Conservation (phyloP, 2,329 filamentous ascomycete genomes). For the Madurella mycetomatis region DNA sequence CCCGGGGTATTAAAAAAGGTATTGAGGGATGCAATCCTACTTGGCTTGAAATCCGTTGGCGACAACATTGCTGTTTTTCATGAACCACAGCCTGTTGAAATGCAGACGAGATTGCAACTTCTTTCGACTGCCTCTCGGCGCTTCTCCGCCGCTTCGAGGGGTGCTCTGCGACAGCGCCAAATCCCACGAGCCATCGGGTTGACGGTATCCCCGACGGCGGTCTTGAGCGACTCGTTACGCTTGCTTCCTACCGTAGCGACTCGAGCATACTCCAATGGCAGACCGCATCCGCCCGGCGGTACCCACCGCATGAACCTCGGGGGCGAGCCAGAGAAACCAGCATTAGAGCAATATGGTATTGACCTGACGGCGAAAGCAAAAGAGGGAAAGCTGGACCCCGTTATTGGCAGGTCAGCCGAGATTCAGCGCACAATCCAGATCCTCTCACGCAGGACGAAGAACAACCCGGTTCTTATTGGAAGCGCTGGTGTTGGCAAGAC, state of each 20-base stretch:
- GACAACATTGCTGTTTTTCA: neutral
- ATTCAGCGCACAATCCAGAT: constrained; percentile 95
- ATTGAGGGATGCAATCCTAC: neutral
- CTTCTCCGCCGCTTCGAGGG: constrained; percentile 29
- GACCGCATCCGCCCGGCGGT: constrained; percentile 82
- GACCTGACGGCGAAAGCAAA: constrained; percentile 82
- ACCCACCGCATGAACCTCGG: constrained; percentile 92
- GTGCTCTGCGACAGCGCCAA: constrained; percentile 18
- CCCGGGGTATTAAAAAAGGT: neutral
- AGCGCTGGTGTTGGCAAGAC: constrained; percentile 91
- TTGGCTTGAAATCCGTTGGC: constrained; percentile 4
- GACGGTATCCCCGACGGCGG: constrained; percentile 2
- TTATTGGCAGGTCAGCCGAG: constrained; percentile 87
- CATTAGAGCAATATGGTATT: constrained; percentile 84
- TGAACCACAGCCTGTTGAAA: constrained; percentile 19
- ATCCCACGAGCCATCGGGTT: constrained; percentile 14
- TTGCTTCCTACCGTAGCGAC: constrained; percentile 38
- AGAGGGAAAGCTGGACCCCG: constrained; percentile 88
- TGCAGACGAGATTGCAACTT: constrained; percentile 39
- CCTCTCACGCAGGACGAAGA: constrained; percentile 87
- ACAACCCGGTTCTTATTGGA: constrained; percentile 92
- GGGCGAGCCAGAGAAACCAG: constrained; percentile 71
- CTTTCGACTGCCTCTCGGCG: constrained; percentile 32
- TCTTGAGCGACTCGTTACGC: constrained; percentile 14
- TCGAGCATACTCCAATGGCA: constrained; percentile 62